Evolutionary conservation across 1,284 basidiomycete species (phyloP).

Genomic region (Bjerkandera adusta): DNA sequence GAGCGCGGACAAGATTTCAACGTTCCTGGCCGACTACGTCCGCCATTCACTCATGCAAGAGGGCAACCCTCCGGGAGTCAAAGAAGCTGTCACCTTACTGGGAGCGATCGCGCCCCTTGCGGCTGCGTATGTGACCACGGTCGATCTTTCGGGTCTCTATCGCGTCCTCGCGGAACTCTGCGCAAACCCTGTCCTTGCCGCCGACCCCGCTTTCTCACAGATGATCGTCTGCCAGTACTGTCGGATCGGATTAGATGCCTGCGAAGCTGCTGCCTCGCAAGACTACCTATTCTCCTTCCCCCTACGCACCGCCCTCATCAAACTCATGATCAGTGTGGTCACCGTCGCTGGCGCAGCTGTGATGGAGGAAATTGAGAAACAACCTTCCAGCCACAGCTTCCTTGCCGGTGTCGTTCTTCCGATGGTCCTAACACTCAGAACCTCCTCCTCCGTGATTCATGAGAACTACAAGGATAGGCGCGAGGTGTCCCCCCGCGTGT

Average conservation of each 20-base stretch:
- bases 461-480: constrained; percentile 46
- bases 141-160: constrained; percentile 51
- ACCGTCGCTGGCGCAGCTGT: constrained; percentile 56
- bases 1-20: constrained; percentile 39
- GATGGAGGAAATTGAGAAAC: constrained; percentile 55
- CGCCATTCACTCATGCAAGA: constrained; percentile 45
- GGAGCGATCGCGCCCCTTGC: constrained; percentile 59
- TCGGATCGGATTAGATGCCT: constrained; percentile 52
- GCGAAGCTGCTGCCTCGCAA: constrained; percentile 53
- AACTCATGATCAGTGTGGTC: constrained; percentile 51
- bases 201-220: constrained; percentile 48
- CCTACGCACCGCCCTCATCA: constrained; percentile 49
- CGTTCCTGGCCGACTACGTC: constrained; percentile 51
- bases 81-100: constrained; percentile 54
- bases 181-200: constrained; percentile 45
- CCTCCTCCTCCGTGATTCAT: constrained; percentile 42
- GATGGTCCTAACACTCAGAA: constrained; percentile 54
- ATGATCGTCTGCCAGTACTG: constrained; percentile 63
- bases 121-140: constrained; percentile 47
- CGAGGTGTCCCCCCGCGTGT: constrained; percentile 46
- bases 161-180: constrained; percentile 51
- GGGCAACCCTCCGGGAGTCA: constrained; percentile 39
- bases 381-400: constrained; percentile 53
- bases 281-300: constrained; percentile 48
- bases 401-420: constrained; percentile 62